Evolutionary conservation across 2,329 filamentous ascomycete genomes (phyloP), one percentile per base, ranked within the genome.

Genomic region (Dactylellina leptospora): DNA sequence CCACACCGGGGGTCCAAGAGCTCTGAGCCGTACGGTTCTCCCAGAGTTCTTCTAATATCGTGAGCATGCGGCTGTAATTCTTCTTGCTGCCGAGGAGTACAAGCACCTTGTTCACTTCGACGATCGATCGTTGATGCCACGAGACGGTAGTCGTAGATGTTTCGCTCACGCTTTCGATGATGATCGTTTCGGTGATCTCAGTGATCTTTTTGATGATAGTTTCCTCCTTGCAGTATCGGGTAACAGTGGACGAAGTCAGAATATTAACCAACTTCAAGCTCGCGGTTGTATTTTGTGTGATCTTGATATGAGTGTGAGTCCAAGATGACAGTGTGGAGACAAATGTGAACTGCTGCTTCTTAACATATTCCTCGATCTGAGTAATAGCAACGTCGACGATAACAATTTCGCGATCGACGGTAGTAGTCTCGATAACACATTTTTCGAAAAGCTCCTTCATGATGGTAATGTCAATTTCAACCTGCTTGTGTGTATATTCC

Each of bases 1-100:
- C 79, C 2, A 82, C 81, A 13, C 80, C 78, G 2, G 80, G 77
- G 1, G 80, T 78, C 82, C 82, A 84, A 48, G 78, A 80, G 47
- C 79, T 79, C 58, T 83, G 82, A 28, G 80, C 80, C 38, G 82
- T 79, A 25, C 82, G 80, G 0, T 81, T 82, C 27, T 80, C 81
- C 82, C 82, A 83, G 6, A 84, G 80, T 1, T 80, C 77, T 50
- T 79, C 80, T 16, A 84, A 80, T 44, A 83, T 66, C 10, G 33
- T 45, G n/a, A 66, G 33, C 44, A 66, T 66, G 6, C 44, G 40
- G 20, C 13, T 27, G 28, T 55, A 56, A n/a, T 28, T 58, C 28
- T 66, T 66, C 25, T 66, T 50, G 22, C 53, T 38, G 22, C 53
- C 53, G 2, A 66, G 61, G n/a, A 66, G 61, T 6, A 66, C 47